A percentile compares a stretch with the other conserved stretches of the same genome.
Evolutionary conservation across 345 rosid genomes (phyloP).

Genomic region (Eutrema yunnanense): DNA sequence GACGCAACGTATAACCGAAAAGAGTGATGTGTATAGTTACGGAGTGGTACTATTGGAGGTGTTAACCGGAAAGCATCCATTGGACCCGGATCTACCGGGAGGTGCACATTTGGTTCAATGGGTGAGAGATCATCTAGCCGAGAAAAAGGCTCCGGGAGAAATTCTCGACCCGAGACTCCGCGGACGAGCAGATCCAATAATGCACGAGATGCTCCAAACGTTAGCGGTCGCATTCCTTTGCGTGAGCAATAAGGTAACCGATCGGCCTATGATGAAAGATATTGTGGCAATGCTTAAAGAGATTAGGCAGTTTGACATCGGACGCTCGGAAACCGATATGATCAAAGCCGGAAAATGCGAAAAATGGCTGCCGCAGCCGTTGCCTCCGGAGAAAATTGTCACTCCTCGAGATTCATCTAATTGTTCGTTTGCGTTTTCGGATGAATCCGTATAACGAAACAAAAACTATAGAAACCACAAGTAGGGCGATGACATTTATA

Average conservation of each 20-base stretch:
- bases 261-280: slow-evolving; percentile 85
- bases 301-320: slow-evolving; percentile 51
- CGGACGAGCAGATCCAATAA: slow-evolving; percentile 68
- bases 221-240: slow-evolving; percentile 86
- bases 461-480: neutral
- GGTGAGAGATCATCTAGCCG: slow-evolving; percentile 75
- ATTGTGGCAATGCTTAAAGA: slow-evolving; percentile 90
- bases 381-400: slow-evolving; percentile 40
- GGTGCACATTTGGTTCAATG: slow-evolving; percentile 84
- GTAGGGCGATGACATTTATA: slow-evolving; percentile 13
- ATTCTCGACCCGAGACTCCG: slow-evolving; percentile 71
- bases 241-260: slow-evolving; percentile 47
- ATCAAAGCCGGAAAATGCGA: slow-evolving; percentile 31
- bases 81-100: slow-evolving; percentile 80
- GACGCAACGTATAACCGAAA: slow-evolving; percentile 68
- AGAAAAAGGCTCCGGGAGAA: slow-evolving; percentile 50
- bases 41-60: slow-evolving; percentile 83
- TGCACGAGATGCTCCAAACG: slow-evolving; percentile 91
- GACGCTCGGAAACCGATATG: slow-evolving; percentile 38
- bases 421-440: slow-evolving; percentile 72
- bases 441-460: slow-evolving; percentile 44
- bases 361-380: slow-evolving; percentile 23
- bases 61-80: slow-evolving; percentile 84
- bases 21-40: slow-evolving; percentile 87
- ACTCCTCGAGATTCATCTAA: slow-evolving; percentile 67